Conservation (phyloP, 805 yeast genomes). For the Monosporozyma aerobia region DNA sequence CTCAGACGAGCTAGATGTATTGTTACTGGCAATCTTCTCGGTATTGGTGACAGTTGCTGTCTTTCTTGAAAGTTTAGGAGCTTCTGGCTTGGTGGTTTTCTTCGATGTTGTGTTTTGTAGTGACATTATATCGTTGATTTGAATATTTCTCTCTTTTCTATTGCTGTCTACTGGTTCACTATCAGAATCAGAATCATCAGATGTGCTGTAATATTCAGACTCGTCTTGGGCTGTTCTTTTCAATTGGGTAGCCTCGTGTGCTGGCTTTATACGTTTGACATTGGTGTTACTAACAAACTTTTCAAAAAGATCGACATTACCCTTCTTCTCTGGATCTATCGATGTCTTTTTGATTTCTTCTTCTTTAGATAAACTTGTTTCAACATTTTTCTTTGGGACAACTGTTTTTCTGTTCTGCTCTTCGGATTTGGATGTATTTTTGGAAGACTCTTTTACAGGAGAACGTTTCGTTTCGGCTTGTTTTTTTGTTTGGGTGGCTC, state of each 20-base stretch:
- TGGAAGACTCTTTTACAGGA: not conserved
- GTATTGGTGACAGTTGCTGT: not conserved
- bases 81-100: not conserved
- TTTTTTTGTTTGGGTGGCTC: not conserved
- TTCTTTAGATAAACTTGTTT: not conserved
- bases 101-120: not conserved
- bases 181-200: not conserved
- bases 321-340: not conserved
- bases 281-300: not conserved
- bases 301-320: not conserved
- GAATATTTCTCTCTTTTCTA: not conserved
- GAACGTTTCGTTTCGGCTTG: not conserved
- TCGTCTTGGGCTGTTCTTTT: not conserved
- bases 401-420: not conserved
- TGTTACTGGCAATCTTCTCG: not conserved
- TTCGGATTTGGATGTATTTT: not conserved
- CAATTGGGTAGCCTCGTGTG: not conserved
- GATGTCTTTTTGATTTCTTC: not conserved
- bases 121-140: not conserved
- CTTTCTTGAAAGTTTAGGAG: not conserved
- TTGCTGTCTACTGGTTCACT: not conserved
- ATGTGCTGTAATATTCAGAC: not conserved
- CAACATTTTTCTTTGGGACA: not conserved
- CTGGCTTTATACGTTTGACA: not conserved
- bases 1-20: not conserved